Evolutionary conservation across 257 asterid species (phyloP).

Genomic region (Solanum lignicaule): DNA sequence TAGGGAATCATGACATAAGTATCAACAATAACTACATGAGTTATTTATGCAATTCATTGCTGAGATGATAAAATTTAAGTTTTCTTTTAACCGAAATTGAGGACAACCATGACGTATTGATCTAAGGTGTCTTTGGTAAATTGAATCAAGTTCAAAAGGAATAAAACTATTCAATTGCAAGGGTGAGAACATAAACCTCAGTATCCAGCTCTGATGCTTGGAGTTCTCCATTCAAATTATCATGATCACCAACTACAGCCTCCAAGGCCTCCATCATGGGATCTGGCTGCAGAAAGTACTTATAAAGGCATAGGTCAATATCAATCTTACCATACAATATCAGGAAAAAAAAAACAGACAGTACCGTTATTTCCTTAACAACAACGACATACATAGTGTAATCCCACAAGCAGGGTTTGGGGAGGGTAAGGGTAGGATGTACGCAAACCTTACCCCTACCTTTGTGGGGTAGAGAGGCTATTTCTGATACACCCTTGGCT

Average conservation of each 20-base stretch:
- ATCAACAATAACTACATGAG: neutral
- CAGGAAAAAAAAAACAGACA: neutral
- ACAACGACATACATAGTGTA: conserved; percentile 28
- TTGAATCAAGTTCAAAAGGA: neutral
- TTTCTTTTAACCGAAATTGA: neutral
- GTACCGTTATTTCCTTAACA: conserved; percentile 68
- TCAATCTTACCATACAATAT: neutral
- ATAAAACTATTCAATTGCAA: neutral
- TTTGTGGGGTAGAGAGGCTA: neutral
- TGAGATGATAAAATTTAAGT: neutral
- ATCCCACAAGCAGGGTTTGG: neutral
- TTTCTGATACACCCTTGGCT: neutral
- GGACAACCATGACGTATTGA: neutral
- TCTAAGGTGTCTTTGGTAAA: neutral
- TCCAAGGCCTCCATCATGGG: conserved; percentile 75
- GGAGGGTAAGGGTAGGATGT: neutral
- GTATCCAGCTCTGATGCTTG: conserved; percentile 57
- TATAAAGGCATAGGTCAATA: neutral
- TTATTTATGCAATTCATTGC: neutral
- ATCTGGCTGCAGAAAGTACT: conserved; percentile 63
- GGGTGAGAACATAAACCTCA: conserved; percentile 34
- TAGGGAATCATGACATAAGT: neutral
- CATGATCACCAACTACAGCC: conserved; percentile 75
- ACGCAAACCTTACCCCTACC: neutral
- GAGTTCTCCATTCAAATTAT: conserved; percentile 45